phyloP scores from a whole-genome alignment of 2,329 filamentous ascomycete genomes.

The Xylariaceae sp. region DNA sequence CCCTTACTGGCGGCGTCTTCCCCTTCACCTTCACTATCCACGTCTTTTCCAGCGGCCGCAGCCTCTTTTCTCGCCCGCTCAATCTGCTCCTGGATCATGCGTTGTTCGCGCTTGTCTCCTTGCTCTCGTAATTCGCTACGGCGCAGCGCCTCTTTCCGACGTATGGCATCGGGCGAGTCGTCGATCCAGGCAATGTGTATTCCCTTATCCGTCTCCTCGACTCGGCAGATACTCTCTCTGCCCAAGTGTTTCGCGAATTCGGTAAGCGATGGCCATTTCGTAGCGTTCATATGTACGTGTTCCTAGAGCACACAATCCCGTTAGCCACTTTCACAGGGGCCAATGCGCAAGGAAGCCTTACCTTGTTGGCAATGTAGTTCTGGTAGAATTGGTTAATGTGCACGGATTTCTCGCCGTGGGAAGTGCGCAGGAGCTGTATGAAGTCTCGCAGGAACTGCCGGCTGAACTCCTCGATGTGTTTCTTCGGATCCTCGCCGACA shows the following conservation, averaged over 20 bases:
- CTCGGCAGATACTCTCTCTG: conserved; percentile 77
- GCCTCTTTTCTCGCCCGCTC: conserved; percentile 60
- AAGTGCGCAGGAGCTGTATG: conserved; percentile 67
- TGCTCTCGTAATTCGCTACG: conserved; percentile 83
- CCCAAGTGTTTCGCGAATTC: conserved; percentile 88
- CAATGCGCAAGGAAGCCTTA: neutral
- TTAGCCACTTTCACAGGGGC: neutral
- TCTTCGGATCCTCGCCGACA: conserved; percentile 81
- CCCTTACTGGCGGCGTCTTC: conserved; percentile 40
- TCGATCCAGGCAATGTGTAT: conserved; percentile 88
- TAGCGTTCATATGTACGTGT: conserved; percentile 92
- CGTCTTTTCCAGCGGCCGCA: conserved; percentile 38
- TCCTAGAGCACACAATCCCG: conserved; percentile 35
- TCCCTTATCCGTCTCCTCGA: conserved; percentile 84
- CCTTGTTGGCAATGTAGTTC: conserved; percentile 78
- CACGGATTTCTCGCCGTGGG: conserved; percentile 86
- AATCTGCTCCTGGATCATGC: conserved; percentile 78
- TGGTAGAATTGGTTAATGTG: conserved; percentile 93
- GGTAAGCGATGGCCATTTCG: conserved; percentile 79
- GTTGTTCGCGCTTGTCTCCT: conserved; percentile 83
- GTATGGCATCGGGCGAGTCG: conserved; percentile 78
- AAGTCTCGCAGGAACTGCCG: conserved; percentile 79
- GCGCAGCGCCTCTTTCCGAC: conserved; percentile 71
- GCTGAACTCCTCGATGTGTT: conserved; percentile 76
- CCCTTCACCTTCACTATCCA: conserved; percentile 32